Evolutionary conservation across 1,284 basidiomycete species (phyloP), one percentile per base, ranked within the genome.

Genomic region (Melampsora americana): DNA sequence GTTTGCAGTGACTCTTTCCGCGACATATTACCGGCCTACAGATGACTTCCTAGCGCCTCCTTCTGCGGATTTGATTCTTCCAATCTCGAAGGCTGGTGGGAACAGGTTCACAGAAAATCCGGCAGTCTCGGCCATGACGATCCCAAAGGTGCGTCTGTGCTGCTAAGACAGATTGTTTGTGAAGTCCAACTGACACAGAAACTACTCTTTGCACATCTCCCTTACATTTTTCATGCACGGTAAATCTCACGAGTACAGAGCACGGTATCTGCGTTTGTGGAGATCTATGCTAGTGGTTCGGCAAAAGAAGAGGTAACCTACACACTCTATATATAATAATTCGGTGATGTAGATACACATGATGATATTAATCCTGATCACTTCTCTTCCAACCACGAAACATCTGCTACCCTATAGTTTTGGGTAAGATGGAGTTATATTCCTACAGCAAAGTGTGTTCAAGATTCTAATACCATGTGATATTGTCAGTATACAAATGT

Each of bases 241-340:
- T n/a, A 9, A 26, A 26, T 59, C 7, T 16, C 11, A 26, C 20
- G 23, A 35, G 7, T 20, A 18, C 46, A 76, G 74, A 76, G 69
- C 44, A 50, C 74, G 23, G 60, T 65, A 28, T 64, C 66, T n/a
- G 74, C 74, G 11, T 46, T 46, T 39, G 74, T 76, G 9, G 74
- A 76, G 50, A 76, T 76, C 30, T 76, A 69, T 65, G 74, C 74
- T 23, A 76, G 74, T 65, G 74, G 67, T 16, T 12, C 66, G n/a
- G 74, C 53, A 9, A 61, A 76, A 65, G 74, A 76, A 65, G 73
- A 76, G 66, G 74, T 75, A 26, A 23, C 16, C 6, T 6, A 2
- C 6, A 35, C 30, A 28, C 32, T 62, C 32, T 7, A 62, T 35
- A 62, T 23, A 23, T 59, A 59, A 59, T 6, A 23, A 30, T 11